Conservation (phyloP, 768 basidiomycete species). For the Lactarius evosmus region DNA sequence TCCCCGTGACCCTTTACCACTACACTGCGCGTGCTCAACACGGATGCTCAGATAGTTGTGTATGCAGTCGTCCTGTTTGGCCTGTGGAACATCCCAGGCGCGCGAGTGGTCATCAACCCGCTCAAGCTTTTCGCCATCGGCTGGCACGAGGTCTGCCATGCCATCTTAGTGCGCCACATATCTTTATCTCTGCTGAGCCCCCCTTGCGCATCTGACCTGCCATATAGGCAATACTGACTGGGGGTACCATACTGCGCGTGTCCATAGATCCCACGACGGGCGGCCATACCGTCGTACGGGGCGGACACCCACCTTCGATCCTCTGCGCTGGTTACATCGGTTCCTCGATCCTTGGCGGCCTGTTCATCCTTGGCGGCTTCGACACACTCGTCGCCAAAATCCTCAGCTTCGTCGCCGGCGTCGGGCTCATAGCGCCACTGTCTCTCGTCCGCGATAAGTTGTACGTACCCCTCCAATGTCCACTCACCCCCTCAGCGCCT, state of each 20-base stretch:
- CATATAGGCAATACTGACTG: conserved; percentile 67
- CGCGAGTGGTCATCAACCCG: conserved; percentile 74
- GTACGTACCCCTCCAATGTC: conserved; percentile 44
- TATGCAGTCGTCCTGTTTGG: conserved; percentile 85
- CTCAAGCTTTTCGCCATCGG: conserved; percentile 86
- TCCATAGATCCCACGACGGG: conserved; percentile 84
- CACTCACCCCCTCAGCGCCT: background rate
- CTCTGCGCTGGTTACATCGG: conserved; percentile 80
- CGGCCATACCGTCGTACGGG: conserved; percentile 73
- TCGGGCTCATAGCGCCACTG: conserved; percentile 83
- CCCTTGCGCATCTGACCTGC: background rate
- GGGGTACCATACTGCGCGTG: conserved; percentile 72
- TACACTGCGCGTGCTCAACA: conserved; percentile 9
- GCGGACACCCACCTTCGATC: conserved; percentile 68
- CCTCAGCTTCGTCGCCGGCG: conserved; percentile 84
- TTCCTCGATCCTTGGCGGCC: conserved; percentile 74
- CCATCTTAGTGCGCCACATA: conserved; percentile 55
- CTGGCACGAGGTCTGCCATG: conserved; percentile 86
- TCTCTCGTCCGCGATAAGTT: conserved; percentile 86
- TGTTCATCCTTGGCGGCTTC: conserved; percentile 82
- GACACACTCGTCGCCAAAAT: conserved; percentile 90
- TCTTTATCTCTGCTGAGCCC: conserved; percentile 5
- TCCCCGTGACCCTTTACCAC: conserved; percentile 6
- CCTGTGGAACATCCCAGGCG: conserved; percentile 83
- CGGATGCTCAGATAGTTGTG: conserved; percentile 60